Evolutionary conservation across 164 flowering plant genomes (phyloP), one percentile per base, ranked within the genome.

Genomic region (Amborella trichopoda): DNA sequence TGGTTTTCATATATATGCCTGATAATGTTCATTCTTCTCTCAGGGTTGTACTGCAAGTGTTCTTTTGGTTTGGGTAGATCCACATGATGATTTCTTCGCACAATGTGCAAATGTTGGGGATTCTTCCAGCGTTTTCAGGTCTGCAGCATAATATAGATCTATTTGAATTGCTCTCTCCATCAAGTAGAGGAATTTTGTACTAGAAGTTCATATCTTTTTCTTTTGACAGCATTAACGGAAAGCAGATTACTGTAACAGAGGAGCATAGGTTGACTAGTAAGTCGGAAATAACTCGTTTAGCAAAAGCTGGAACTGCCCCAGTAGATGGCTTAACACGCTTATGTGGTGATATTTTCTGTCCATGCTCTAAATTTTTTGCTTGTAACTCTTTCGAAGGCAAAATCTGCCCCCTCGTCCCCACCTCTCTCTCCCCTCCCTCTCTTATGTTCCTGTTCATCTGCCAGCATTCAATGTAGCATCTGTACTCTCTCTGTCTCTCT

Each of bases 91-190:
- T 50, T 64, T 76, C 61, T 87, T 70, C 62, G 82, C 66, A 9
- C 99, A 87, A 60, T 84, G 99, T 73, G 99, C 96, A 60, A 91
- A 91, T 73, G 79, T 91, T 60, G 99, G 99, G 41, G 99, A 91
- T 57, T 87, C 99, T 13, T 80, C 95, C 41, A 84, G 99, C 61
- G 46, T 91, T 37, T 49, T 78, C 45, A 82, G 71, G 99, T 91
- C 72, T 38, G 93, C 77, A 14, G 16, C 27, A n/a, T n/a, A n/a
- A n/a, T n/a, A n/a, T n/a, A n/a, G n/a, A n/a, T n/a, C n/a, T n/a
- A n/a, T n/a, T n/a, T n/a, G n/a, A n/a, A n/a, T n/a, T n/a, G n/a
- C n/a, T n/a, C n/a, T n/a, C n/a, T n/a, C n/a, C n/a, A n/a, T n/a
- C n/a, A n/a, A n/a, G n/a, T n/a, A n/a, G n/a, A n/a, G n/a, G n/a